Evolutionary conservation across 176 grass and related monocot species (phyloP), one percentile per base, ranked within the genome.

Genomic region (Carex cristatella): DNA sequence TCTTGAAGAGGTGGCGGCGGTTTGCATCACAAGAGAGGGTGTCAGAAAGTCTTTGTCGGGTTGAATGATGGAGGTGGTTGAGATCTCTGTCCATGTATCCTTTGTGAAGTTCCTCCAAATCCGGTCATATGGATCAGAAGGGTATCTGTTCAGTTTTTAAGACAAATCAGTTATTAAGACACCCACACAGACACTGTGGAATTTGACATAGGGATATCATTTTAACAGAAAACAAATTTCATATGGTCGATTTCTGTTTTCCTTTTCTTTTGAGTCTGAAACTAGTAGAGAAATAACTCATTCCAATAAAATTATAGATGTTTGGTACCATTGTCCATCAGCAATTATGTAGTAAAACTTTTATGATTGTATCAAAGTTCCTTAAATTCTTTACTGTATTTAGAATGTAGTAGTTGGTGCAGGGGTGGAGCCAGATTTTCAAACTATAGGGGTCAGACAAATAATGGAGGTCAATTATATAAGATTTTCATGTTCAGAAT

Each of bases 51-150:
- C 60, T 67, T 83, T 65, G 11, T 86, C 71, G 2, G 68, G 32
- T 13, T 55, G 3, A 27, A 77, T 37, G 46, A 3, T 55, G 10
- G 63, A 79, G 46, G 5, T 10, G 13, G 80, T 71, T 48, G 7
- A 67, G n/a, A 48, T 66, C 16, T 69, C 68, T 57, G 64, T 75
- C 14, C 51, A 51, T 49, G 86, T 66, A 6, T 84, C 31, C 14
- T 10, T 7, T 0, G 10, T 82, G 69, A 61, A 85, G 10, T 69
- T 85, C 0, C 1, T 18, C 90, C 92, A 94, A 8, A 88, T 68
- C 11, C 92, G 83, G 63, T 94, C 92, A 51, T 88, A 82, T 14
- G 51, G 35, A 86, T 94, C 92, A 5, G 79, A 1, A 1, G 92
- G 92, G 46, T 86, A 89, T 86, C 92, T 91, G 69, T 83, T 57